phyloP scores from a whole-genome alignment of 305 asterid genomes.

The Fraxinus latifolia region DNA sequence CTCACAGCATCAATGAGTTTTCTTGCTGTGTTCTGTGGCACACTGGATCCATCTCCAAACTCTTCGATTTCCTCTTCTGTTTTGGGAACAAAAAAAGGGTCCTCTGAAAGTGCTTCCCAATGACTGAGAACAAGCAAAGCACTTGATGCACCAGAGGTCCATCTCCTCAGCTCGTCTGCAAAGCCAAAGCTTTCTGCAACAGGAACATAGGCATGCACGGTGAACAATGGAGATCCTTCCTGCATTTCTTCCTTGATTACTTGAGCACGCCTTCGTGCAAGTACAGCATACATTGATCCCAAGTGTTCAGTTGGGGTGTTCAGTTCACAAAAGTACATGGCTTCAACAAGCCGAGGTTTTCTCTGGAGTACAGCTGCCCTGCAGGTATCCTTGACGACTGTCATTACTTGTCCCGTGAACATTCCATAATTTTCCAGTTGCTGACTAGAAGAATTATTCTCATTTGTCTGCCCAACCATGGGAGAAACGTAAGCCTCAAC shows the following conservation, averaged over 20 bases:
- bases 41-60: conserved; percentile 81
- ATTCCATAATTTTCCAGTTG: conserved; percentile 70
- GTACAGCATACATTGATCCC: conserved; percentile 87
- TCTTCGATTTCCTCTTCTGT: conserved; percentile 93
- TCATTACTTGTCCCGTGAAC: conserved; percentile 84
- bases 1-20: conserved; percentile 88
- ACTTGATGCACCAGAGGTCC: conserved; percentile 86
- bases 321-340: conserved; percentile 78
- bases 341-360: conserved; percentile 81
- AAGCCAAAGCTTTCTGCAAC: conserved; percentile 93
- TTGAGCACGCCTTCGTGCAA: conserved; percentile 74
- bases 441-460: conserved; percentile 36
- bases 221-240: conserved; percentile 86
- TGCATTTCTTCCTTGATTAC: conserved; percentile 95
- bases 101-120: conserved; percentile 83
- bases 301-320: conserved; percentile 78
- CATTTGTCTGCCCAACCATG: conserved; percentile 34
- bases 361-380: conserved; percentile 74
- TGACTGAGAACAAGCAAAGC: conserved; percentile 91
- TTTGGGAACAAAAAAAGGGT: conserved; percentile 88
- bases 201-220: conserved; percentile 88
- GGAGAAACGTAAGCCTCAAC: conserved; percentile 61
- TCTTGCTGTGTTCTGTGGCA: conserved; percentile 66
- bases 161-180: conserved; percentile 82
- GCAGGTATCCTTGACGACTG: conserved; percentile 83